Evolutionary conservation across 1,284 basidiomycete genomes (phyloP).

Genomic region (Xerocomus minutiporus): DNA sequence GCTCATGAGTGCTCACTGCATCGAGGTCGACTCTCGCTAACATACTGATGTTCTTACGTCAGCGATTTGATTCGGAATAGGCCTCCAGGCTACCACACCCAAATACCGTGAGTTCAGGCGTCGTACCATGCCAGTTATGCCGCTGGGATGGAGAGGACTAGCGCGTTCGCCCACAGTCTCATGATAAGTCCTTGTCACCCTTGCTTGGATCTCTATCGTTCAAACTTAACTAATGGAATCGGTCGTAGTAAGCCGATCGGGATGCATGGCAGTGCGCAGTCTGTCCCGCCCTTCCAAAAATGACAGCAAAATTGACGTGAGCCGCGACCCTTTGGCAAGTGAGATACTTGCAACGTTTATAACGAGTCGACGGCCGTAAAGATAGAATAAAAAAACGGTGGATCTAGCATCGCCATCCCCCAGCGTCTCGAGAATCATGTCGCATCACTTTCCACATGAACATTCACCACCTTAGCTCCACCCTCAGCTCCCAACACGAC

Average conservation of each 20-base stretch:
- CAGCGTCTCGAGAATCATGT: conserved; percentile 2
- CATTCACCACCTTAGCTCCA: conserved; percentile 12
- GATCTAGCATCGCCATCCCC: neutral
- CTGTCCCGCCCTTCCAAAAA: too few relatives aligned
- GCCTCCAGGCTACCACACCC: neutral
- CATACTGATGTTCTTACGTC: conserved; percentile 17
- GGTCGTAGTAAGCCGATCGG: too few relatives aligned
- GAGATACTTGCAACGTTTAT: too few relatives aligned
- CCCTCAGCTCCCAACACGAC: conserved; percentile 13
- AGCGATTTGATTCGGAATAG: conserved; percentile 11
- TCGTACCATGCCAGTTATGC: neutral
- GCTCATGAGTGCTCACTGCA: conserved; percentile 22
- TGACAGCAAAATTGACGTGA: too few relatives aligned
- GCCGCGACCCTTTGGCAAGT: too few relatives aligned
- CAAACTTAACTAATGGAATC: too few relatives aligned
- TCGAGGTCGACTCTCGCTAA: conserved; percentile 3
- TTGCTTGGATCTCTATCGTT: too few relatives aligned
- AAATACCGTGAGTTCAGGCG: neutral
- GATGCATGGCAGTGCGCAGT: too few relatives aligned
- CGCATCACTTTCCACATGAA: conserved; percentile 11
- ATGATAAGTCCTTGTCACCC: too few relatives aligned
- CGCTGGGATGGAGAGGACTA: too few relatives aligned
- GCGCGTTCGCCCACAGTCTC: too few relatives aligned
- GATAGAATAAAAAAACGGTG: neutral
- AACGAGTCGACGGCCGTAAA: too few relatives aligned